Conservation (phyloP, 176 grass and related monocot species). For the Cocos nucifera region DNA sequence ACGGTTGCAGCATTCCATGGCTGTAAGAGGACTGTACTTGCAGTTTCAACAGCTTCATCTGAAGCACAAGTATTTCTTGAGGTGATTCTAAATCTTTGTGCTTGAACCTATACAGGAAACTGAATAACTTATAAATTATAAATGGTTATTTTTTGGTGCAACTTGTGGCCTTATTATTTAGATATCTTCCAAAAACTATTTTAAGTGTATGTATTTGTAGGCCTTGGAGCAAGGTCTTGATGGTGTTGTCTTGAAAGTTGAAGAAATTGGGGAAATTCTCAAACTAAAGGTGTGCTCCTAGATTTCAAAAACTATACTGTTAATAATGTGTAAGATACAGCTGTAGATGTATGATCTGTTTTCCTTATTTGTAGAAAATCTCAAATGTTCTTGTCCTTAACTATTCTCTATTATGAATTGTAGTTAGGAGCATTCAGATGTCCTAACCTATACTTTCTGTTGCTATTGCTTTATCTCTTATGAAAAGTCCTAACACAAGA, state of each 20-base stretch:
- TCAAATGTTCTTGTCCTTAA: no score
- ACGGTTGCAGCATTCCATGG: conserved; percentile 83
- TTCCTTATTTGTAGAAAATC: no score
- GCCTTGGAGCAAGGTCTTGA: conserved; percentile 93
- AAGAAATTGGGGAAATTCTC: conserved; percentile 62
- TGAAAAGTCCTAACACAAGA: no score
- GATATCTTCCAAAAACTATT: background rate
- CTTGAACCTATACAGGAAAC: conserved; percentile 9
- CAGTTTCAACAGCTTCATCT: conserved; percentile 70
- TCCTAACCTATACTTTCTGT: no score
- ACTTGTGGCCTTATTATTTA: background rate
- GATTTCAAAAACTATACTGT: no score
- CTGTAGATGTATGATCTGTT: no score
- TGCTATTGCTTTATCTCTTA: no score
- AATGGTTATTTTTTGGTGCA: no score
- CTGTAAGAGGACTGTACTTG: conserved; percentile 53
- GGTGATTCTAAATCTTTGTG: conserved; percentile 26
- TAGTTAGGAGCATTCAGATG: no score
- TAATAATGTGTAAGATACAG: no score
- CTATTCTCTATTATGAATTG: no score
- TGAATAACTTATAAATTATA: background rate
- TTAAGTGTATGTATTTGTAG: conserved; percentile 27
- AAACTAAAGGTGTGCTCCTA: conserved; percentile 58
- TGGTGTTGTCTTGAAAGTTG: conserved; percentile 78
- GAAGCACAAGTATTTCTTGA: conserved; percentile 93